phyloP scores from a whole-genome alignment of 2,329 filamentous ascomycete species.

The Akanthomyces uredinophilus region DNA sequence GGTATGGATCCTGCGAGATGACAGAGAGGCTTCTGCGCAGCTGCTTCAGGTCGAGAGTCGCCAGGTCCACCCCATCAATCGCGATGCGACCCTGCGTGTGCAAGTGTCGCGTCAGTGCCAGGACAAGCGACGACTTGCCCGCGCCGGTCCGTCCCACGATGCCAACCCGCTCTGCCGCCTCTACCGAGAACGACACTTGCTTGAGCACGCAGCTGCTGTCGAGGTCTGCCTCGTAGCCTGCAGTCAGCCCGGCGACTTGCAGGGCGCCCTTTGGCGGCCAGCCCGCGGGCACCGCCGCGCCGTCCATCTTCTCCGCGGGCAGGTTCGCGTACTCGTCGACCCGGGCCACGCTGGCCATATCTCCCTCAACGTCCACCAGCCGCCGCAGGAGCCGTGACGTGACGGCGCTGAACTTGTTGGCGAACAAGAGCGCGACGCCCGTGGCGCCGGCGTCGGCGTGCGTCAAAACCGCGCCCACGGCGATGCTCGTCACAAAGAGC shows the following conservation, averaged over 20 bases:
- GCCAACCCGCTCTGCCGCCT: conserved; percentile 58
- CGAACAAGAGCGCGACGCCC: conserved; percentile 63
- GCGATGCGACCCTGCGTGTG: not conserved
- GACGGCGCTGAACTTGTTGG: conserved; percentile 43
- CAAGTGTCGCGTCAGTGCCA: not conserved
- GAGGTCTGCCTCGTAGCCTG: not conserved
- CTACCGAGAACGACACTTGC: conserved; percentile 55
- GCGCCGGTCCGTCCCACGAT: conserved; percentile 3
- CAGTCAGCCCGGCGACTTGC: not conserved
- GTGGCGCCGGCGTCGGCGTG: conserved; percentile 58
- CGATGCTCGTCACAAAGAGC: conserved; percentile 56
- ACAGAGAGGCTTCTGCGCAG: conserved; percentile 64
- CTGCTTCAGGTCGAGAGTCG: conserved; percentile 57
- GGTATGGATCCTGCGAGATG: conserved; percentile 66
- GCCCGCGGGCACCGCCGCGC: conserved; percentile 26
- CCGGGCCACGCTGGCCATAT: conserved; percentile 52
- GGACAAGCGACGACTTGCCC: not conserved
- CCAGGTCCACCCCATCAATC: conserved; percentile 35
- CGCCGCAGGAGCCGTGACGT: not conserved
- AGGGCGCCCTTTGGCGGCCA: not conserved
- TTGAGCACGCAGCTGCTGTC: conserved; percentile 48
- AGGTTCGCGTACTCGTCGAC: conserved; percentile 61
- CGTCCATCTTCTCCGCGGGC: conserved; percentile 62
- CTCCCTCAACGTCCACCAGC: not conserved
- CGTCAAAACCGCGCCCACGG: conserved; percentile 50